Evolutionary conservation across 306 rosid species (phyloP).

Genomic region (Rosa chinensis): DNA sequence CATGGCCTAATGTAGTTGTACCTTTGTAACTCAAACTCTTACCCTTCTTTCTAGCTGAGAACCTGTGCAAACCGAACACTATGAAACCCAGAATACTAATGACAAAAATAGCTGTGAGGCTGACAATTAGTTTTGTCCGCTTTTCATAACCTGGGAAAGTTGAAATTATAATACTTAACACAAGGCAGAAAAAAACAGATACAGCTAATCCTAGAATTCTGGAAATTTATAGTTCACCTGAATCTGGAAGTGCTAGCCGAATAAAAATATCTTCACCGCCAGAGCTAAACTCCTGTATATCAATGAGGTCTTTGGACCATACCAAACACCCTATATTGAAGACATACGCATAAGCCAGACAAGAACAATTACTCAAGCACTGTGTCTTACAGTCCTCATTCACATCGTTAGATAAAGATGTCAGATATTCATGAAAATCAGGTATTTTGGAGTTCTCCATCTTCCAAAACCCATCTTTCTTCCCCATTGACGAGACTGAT

Average conservation of each 20-base stretch:
- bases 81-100: neutral
- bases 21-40: neutral
- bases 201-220: neutral
- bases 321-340: constrained; percentile 9
- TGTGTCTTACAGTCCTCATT: constrained; percentile 9
- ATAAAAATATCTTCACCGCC: constrained; percentile 2
- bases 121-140: constrained; percentile 6
- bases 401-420: fast-evolving
- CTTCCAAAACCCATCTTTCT: constrained; percentile 7
- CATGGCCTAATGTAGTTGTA: neutral
- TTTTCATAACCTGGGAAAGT: neutral
- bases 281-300: neutral
- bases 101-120: neutral
- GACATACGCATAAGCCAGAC: constrained; percentile 20
- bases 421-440: constrained; percentile 11
- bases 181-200: neutral
- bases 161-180: neutral
- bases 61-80: neutral
- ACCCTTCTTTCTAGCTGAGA: constrained; percentile 14
- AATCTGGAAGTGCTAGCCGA: constrained; percentile 33
- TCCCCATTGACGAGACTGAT: neutral
- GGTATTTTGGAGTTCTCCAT: constrained; percentile 12
- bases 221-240: constrained; percentile 9
- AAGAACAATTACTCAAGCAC: constrained; percentile 32
- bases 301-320: constrained; percentile 26